phyloP scores from a whole-genome alignment of 257 asterid genomes.

The Nicotiana tomentosiformis region DNA sequence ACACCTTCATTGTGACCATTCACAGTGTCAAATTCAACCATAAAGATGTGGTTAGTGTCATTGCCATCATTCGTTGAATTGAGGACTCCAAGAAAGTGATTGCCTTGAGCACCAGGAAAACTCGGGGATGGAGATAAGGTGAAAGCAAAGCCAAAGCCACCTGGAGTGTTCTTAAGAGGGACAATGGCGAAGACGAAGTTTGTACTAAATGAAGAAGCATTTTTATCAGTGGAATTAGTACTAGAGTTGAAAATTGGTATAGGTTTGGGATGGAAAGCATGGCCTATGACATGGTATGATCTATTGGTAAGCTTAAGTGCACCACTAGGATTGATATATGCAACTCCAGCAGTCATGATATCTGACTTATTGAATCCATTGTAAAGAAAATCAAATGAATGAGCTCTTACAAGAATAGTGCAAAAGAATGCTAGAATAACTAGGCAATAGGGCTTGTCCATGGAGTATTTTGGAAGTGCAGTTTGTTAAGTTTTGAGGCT shows the following conservation, averaged over 20 bases:
- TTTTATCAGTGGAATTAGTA: neutral
- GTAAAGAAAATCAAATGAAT: slow-evolving; percentile 34
- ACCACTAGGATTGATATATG: slow-evolving; percentile 25
- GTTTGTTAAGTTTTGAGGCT: too few relatives aligned
- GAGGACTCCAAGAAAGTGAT: slow-evolving; percentile 52
- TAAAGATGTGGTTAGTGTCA: slow-evolving; percentile 36
- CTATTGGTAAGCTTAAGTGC: slow-evolving; percentile 54
- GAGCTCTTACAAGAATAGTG: slow-evolving; percentile 10
- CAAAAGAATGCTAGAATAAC: slow-evolving; percentile 9
- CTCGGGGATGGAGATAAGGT: slow-evolving; percentile 33
- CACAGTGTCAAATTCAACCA: slow-evolving; percentile 74
- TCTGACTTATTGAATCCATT: slow-evolving; percentile 43
- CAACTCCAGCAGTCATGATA: slow-evolving; percentile 23
- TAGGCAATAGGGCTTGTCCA: slow-evolving; percentile 19
- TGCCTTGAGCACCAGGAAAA: slow-evolving; percentile 27
- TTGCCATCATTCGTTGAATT: slow-evolving; percentile 11
- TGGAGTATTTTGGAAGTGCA: neutral
- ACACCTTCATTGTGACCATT: slow-evolving; percentile 23
- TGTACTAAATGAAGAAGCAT: slow-evolving; percentile 43
- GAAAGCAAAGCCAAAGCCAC: slow-evolving; percentile 69
- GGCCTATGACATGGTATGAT: slow-evolving; percentile 33
- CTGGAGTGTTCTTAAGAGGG: slow-evolving; percentile 19
- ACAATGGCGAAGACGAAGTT: slow-evolving; percentile 50
- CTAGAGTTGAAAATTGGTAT: slow-evolving; percentile 25
- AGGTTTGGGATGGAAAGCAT: slow-evolving; percentile 39